Percentiles rank a stretch among this genome's conserved stretches.
Evolutionary conservation across 2,329 filamentous ascomycete genomes (phyloP).

Genomic region (Cytospora piceicola): DNA sequence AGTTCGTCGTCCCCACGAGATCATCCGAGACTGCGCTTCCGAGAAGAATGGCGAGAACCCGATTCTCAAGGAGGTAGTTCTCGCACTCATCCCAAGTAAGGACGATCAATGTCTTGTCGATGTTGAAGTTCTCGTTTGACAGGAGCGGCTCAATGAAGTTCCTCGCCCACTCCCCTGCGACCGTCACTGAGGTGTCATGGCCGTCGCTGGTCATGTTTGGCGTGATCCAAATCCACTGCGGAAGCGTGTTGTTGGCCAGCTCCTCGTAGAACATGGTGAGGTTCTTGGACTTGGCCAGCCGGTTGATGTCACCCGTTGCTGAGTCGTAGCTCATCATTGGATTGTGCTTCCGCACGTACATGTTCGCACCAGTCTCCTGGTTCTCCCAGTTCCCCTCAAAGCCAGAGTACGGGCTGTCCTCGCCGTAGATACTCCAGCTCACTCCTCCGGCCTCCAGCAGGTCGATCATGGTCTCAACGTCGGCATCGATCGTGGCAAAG

Average conservation of each 20-base stretch:
- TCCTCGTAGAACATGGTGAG: conserved; percentile 39
- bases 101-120: conserved; percentile 38
- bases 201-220: conserved; percentile 45
- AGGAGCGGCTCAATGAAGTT: conserved; percentile 37
- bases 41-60: conserved; percentile 36
- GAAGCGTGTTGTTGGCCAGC: conserved; percentile 35
- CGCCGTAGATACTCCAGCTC: conserved; percentile 57
- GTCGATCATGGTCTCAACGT: conserved; percentile 53
- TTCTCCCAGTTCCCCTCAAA: conserved; percentile 57
- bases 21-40: conserved; percentile 34
- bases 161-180: conserved; percentile 37
- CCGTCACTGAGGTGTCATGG: conserved; percentile 37
- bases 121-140: conserved; percentile 42
- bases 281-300: conserved; percentile 40
- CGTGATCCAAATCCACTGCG: conserved; percentile 47
- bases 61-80: conserved; percentile 34
- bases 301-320: conserved; percentile 36
- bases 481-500: conserved; percentile 48
- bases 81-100: conserved; percentile 39
- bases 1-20: conserved; percentile 35
- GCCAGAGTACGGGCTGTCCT: conserved; percentile 56
- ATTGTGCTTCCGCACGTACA: conserved; percentile 70
- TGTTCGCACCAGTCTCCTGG: conserved; percentile 57
- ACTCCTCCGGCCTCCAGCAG: conserved; percentile 52
- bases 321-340: conserved; percentile 41